Percentiles rank a stretch among this genome's conserved stretches.
phyloP scores from a whole-genome alignment of 371 early-diverging fungal species.

The Mortierella sp. region DNA sequence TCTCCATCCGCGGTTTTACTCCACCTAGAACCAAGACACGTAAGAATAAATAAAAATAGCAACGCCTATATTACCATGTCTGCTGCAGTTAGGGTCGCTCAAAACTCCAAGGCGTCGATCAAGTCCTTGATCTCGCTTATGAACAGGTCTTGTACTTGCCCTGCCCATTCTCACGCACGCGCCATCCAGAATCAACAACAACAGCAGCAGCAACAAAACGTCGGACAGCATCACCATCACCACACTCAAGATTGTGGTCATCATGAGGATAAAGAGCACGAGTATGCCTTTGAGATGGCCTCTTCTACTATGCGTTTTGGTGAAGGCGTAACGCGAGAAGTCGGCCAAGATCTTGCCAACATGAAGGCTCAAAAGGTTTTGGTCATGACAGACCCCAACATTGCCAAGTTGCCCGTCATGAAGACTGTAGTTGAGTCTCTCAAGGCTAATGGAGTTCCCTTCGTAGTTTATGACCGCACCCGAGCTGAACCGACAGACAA shows the following conservation, averaged over 20 bases:
- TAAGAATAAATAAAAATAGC: conserved; percentile 10
- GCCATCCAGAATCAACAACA: conserved; percentile 20
- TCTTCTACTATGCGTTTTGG: conserved; percentile 92
- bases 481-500: conserved; percentile 89
- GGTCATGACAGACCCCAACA: conserved; percentile 88
- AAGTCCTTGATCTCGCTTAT: conserved; percentile 53
- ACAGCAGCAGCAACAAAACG: conserved; percentile 4
- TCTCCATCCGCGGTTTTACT: neutral
- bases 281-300: conserved; percentile 93
- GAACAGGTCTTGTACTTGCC: conserved; percentile 57
- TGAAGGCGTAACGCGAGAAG: conserved; percentile 86
- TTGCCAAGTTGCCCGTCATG: conserved; percentile 81
- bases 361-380: conserved; percentile 85
- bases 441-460: conserved; percentile 76
- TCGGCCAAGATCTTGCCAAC: conserved; percentile 89
- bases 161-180: conserved; percentile 47
- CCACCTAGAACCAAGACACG: neutral
- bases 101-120: conserved; percentile 40
- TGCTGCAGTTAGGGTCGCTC: conserved; percentile 44
- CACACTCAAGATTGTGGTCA: conserved; percentile 33
- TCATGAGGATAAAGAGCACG: conserved; percentile 46
- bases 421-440: conserved; percentile 85
- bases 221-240: conserved; percentile 20
- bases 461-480: conserved; percentile 82
- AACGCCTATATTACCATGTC: conserved; percentile 24